Base-by-base conservation (phyloP, 176 grass and related monocot species). In the Paspalum notatum region DNA sequence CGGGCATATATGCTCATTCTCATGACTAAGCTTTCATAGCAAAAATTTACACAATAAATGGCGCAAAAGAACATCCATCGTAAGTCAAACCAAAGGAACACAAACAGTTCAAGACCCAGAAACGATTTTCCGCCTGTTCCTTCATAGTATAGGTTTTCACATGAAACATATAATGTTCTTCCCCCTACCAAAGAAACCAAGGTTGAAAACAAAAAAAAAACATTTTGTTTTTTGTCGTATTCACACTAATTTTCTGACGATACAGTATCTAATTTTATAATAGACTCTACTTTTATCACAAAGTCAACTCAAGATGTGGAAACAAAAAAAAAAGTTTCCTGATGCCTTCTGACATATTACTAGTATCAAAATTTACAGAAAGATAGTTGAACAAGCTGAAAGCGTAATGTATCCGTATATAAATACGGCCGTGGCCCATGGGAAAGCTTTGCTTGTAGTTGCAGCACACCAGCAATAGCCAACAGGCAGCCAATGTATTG, bases 231-330 rank as follows among this genome's bases (percentile, higher is more conserved):
- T n/a, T n/a, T n/a, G n/a, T n/a, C n/a, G n/a, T 20, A 13, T 77
- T 41, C 18, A 54, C 46, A 48, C 1, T 25, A 5, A 8, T 57
- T 32, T 32, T 32, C 32, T 32, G 32, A 32, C 32, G 32, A 32
- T 32, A 32, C 32, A 2, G 32, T 32, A 32, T 32, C 32, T 32
- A 32, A 32, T 32, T 2, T 32, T 32, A 32, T 32, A 32, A 32
- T 32, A 32, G 32, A 32, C 32, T 32, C 32, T 80, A 41, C 59
- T 3, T 62, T 32, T 62, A 78, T 65, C n/a, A 0, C n/a, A 51
- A 83, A 88, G 75, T 83, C 80, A 73, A 77, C 43, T 82, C 12
- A 37, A 71, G 48, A 57, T 14, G 54, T 70, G 16, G 24, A 77
- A 48, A 39, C 45, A 40, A 66, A 73, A 48, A 47, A n/a, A 42